phyloP scores from a whole-genome alignment of 768 basidiomycete species.

The Tulasnella sp. region DNA sequence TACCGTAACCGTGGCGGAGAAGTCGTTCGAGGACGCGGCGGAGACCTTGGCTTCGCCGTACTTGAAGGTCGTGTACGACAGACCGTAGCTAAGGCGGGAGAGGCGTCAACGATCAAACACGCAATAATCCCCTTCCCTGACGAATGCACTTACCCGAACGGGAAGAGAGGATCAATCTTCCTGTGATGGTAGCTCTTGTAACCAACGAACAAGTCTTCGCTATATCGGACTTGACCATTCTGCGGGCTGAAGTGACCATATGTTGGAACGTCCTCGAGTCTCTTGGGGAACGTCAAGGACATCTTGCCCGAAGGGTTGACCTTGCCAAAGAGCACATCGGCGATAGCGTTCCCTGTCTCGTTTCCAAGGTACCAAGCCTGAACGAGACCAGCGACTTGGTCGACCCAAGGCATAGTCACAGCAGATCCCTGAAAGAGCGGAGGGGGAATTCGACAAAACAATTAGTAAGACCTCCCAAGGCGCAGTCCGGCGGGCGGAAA shows the following conservation, averaged over 20 bases:
- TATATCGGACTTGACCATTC: conserved; percentile 49
- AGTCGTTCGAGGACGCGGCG: conserved; percentile 37
- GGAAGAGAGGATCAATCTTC: conserved; percentile 60
- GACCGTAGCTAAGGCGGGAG: conserved; percentile 55
- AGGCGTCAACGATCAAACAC: conserved; percentile 37
- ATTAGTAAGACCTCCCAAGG: conserved; percentile 6
- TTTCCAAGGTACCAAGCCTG: conserved; percentile 72
- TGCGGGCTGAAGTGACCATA: conserved; percentile 62
- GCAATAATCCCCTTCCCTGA: background rate
- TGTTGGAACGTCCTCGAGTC: conserved; percentile 65
- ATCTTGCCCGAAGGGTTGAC: conserved; percentile 66
- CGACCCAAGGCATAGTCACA: conserved; percentile 74
- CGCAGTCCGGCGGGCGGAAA: background rate
- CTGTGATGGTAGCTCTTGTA: conserved; percentile 67
- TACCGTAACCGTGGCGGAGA: conserved; percentile 49
- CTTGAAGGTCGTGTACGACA: conserved; percentile 74
- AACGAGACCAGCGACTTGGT: conserved; percentile 57
- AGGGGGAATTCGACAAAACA: background rate
- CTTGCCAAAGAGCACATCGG: conserved; percentile 65
- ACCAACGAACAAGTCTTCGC: conserved; percentile 45
- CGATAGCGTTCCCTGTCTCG: conserved; percentile 65
- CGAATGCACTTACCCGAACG: conserved; percentile 58
- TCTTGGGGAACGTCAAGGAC: conserved; percentile 62
- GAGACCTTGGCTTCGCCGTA: conserved; percentile 52
- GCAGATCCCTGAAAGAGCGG: conserved; percentile 58